These are phyloP conservation scores for Lepiota venenata DNA, from an alignment of 768 basidiomycete genomes.

Conservation along the genomic window DNA sequence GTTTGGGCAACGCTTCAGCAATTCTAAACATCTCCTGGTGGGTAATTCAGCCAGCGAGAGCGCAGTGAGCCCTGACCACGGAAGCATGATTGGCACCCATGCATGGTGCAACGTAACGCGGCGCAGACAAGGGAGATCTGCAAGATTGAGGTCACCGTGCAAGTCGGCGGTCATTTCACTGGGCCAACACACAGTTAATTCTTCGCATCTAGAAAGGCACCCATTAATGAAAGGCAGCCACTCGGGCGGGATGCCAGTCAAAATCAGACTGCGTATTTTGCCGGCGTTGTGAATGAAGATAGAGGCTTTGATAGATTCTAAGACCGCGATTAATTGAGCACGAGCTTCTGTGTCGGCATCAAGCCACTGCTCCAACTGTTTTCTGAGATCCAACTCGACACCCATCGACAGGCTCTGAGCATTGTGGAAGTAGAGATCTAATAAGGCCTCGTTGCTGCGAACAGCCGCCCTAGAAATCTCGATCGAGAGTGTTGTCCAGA, in stretches of 20 bases:
- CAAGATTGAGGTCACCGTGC: background rate
- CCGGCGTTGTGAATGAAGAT: too few species aligned
- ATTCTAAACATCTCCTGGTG: background rate
- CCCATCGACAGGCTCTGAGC: background rate
- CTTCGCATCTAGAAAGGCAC: background rate
- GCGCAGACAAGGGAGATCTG: background rate
- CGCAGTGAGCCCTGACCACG: background rate
- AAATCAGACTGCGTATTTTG: background rate
- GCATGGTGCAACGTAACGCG: background rate
- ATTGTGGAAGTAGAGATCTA: constrained; percentile 1
- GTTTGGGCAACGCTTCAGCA: too few species aligned
- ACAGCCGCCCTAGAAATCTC: background rate
- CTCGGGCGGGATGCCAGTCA: background rate
- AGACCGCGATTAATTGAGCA: too few species aligned
- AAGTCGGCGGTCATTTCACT: too few species aligned
- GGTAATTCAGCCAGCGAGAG: background rate
- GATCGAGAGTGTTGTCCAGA: background rate
- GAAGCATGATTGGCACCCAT: background rate
- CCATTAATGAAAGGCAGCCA: background rate
- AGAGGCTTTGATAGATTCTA: background rate
- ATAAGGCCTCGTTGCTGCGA: background rate
- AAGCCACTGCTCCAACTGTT: too few species aligned
- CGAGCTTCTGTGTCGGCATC: background rate
- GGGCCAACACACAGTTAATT: background rate
- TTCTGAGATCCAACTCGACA: background rate